Percentiles rank a stretch among this genome's conserved stretches.
Conservation (phyloP, 768 basidiomycete genomes). For the Leccinum variicolor region DNA sequence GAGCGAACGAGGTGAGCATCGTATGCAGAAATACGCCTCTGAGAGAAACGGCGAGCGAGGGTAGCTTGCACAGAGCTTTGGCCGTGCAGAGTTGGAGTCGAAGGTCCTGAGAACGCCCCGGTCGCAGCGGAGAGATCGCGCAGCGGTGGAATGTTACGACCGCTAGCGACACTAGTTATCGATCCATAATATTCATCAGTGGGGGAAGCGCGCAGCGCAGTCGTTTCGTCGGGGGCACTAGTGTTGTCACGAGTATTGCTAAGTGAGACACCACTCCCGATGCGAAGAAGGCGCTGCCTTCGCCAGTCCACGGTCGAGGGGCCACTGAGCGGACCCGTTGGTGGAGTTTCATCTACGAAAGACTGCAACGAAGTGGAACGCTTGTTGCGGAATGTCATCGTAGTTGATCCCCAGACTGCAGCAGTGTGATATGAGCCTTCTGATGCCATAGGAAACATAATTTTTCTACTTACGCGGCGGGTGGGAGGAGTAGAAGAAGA, state of each 20-base stretch:
- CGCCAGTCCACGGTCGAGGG: constrained; percentile 61
- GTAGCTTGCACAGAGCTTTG: constrained; percentile 32
- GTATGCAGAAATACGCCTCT: constrained; percentile 72
- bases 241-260: constrained; percentile 1
- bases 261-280: constrained; percentile 34
- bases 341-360: constrained; percentile 10
- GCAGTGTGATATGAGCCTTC: background rate
- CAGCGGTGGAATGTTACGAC: constrained; percentile 37
- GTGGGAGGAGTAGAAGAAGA: background rate
- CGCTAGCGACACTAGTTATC: constrained; percentile 30
- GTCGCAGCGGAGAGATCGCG: constrained; percentile 32
- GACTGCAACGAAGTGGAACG: constrained; percentile 23
- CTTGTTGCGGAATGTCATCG: constrained; percentile 18
- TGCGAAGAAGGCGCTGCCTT: constrained; percentile 55
- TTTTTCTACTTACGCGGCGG: background rate
- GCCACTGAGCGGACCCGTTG: constrained; percentile 38
- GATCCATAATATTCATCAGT: constrained; percentile 54
- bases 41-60: constrained; percentile 39
- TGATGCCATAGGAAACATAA: too few relatives aligned
- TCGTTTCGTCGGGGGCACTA: constrained; percentile 29
- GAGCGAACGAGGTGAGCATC: constrained; percentile 45
- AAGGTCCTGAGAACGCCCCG: constrained; percentile 35
- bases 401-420: background rate
- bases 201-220: constrained; percentile 32
- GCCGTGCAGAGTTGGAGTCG: constrained; percentile 31